Base-by-base conservation (phyloP, 1,139 yeast species). In the Geotrichum fermentans region DNA sequence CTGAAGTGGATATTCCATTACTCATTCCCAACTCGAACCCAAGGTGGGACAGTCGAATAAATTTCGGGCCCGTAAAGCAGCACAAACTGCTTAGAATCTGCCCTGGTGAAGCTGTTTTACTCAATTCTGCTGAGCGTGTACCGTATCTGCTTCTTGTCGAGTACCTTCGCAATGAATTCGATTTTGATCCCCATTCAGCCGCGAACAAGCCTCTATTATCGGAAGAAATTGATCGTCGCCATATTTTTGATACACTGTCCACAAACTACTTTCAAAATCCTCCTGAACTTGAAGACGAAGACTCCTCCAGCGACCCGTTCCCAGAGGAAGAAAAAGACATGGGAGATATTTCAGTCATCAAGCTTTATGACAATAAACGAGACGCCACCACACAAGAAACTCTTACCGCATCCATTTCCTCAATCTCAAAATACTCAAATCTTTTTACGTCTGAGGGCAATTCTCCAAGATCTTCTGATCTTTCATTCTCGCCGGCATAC, bases 91-190 rank as follows among this genome's bases (percentile, higher is more conserved):
- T 90, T 42, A 78, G 84, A 43, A 77, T 92, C n/a, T 85, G 88
- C 20, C 87, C 95, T 1, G 86, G 83, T 55, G 98, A 92, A 60
- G 96, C 97, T 0, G 92, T 95, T 24, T 96, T 92, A 7, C 72
- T 92, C 51, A 92, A 92, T 61, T 89, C 97, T 2, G 98, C 98
- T 0, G 97, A 92, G 64, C 79, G 96, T 59, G 98, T 92, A 3
- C 98, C 98, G 4, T 92, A 81, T 61, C 70, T 92, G 52, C 65
- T 92, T 30, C 70, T 89, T 38, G 78, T 92, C 43, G 98, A 92
- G 65, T 90, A 78, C 59, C 68, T 92, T 42, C 76, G 83, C 50
- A 96, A 90, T 59, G 97, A 88, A 49, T 70, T 87, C 55, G 95
- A 89, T 62, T 92, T 90, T 62, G 83, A 89, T 61, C 96, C 97